Conservation (phyloP, 2,329 filamentous ascomycete genomes). For the Venturia effusa region DNA sequence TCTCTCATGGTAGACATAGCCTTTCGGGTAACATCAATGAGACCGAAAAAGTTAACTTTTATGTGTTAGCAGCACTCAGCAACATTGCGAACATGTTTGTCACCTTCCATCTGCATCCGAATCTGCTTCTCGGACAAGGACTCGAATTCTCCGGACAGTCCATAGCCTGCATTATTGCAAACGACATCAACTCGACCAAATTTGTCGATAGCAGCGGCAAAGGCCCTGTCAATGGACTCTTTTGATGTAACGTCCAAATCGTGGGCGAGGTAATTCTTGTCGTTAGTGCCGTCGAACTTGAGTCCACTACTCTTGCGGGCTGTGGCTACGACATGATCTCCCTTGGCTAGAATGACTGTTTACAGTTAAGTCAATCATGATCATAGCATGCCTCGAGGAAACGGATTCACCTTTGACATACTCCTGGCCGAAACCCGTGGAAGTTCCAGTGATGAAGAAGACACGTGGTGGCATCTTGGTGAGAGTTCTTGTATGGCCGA, state of each 20-base stretch:
- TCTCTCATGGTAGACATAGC: slow-evolving; percentile 35
- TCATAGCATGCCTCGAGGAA: neutral
- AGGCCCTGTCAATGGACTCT: slow-evolving; percentile 34
- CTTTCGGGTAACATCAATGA: slow-evolving; percentile 41
- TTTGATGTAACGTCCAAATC: slow-evolving; percentile 43
- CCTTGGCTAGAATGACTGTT: slow-evolving; percentile 26
- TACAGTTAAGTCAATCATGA: neutral
- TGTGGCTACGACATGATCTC: slow-evolving; percentile 35
- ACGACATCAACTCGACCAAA: slow-evolving; percentile 49
- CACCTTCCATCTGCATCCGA: slow-evolving; percentile 39
- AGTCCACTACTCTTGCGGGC: slow-evolving; percentile 35
- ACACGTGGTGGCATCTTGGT: slow-evolving; percentile 30
- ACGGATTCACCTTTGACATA: slow-evolving; percentile 24
- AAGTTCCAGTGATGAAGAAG: slow-evolving; percentile 37
- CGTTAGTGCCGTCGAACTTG: slow-evolving; percentile 27
- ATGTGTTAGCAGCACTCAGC: slow-evolving; percentile 39
- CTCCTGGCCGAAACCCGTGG: slow-evolving; percentile 36
- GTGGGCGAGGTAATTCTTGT: slow-evolving; percentile 38
- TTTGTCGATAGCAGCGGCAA: slow-evolving; percentile 33
- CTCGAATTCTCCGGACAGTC: slow-evolving; percentile 43
- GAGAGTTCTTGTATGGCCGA: neutral
- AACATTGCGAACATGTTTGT: slow-evolving; percentile 40
- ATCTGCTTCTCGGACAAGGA: slow-evolving; percentile 38
- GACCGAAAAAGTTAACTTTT: slow-evolving; percentile 47
- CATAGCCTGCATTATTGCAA: slow-evolving; percentile 52